These are phyloP conservation scores for Monascus ruber DNA, from an alignment of 2,329 filamentous ascomycete genomes.

Conservation along the genomic window DNA sequence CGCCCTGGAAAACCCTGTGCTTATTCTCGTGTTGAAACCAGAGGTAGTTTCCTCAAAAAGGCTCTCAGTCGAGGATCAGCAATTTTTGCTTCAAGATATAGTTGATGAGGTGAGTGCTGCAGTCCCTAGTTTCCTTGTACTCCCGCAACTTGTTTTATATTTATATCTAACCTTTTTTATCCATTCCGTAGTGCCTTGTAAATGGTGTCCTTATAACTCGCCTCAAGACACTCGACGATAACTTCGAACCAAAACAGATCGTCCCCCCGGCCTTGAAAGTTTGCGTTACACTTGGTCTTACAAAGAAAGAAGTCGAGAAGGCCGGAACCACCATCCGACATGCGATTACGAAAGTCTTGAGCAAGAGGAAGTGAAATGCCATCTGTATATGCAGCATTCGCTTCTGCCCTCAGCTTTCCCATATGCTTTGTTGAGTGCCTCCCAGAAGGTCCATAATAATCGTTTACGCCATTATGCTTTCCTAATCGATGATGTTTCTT, in stretches of 20 bases:
- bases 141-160: background rate
- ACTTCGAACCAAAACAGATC: slow-evolving; percentile 54
- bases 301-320: slow-evolving; percentile 93
- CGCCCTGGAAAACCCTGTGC: slow-evolving; percentile 70
- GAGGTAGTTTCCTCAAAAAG: slow-evolving; percentile 64
- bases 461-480: no score
- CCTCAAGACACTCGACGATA: slow-evolving; percentile 65
- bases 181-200: slow-evolving; percentile 51
- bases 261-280: slow-evolving; percentile 77
- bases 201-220: slow-evolving; percentile 86
- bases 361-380: slow-evolving; percentile 35
- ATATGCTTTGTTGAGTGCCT: no score
- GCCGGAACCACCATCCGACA: slow-evolving; percentile 78
- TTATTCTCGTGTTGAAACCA: slow-evolving; percentile 72
- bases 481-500: no score
- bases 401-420: no score
- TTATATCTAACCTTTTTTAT: background rate
- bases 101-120: slow-evolving; percentile 70
- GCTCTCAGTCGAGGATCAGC: slow-evolving; percentile 64
- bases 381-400: slow-evolving; percentile 2
- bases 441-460: no score
- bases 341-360: slow-evolving; percentile 86
- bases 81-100: slow-evolving; percentile 72
- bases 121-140: background rate
- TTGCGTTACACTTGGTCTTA: slow-evolving; percentile 75